Percentiles rank a stretch among this genome's conserved stretches.
Conservation (phyloP, 2,329 filamentous ascomycete species). For the Stachybotrys echinatus region DNA sequence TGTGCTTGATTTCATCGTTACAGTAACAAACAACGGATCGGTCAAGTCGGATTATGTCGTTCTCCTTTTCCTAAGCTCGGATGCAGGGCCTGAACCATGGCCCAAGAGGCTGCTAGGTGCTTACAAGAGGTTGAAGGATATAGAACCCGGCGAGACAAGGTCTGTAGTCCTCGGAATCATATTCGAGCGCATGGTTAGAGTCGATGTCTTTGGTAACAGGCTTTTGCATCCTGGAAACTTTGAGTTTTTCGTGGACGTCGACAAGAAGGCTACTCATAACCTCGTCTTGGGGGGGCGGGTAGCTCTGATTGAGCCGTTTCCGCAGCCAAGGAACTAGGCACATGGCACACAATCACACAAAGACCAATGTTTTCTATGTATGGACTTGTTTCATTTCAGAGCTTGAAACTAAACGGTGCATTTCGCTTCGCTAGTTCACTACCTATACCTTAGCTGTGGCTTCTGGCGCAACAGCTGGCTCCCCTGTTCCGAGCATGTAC, state of each 20-base stretch:
- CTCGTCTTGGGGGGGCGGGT: slow-evolving; percentile 39
- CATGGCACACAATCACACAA: too few relatives aligned
- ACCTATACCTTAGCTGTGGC: too few relatives aligned
- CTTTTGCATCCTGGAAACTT: slow-evolving; percentile 51
- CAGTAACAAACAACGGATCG: slow-evolving; percentile 40
- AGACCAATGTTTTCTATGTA: too few relatives aligned
- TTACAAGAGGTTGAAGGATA: slow-evolving; percentile 37
- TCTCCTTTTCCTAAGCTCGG: slow-evolving; percentile 42
- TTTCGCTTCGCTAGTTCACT: too few relatives aligned
- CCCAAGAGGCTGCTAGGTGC: slow-evolving; percentile 47
- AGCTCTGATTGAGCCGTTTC: not conserved
- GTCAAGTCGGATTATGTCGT: slow-evolving; percentile 45
- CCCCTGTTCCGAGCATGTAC: not conserved
- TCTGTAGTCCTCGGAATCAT: slow-evolving; percentile 26
- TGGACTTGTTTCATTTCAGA: too few relatives aligned
- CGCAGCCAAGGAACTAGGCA: not conserved
- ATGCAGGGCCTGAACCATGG: slow-evolving; percentile 40
- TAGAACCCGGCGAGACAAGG: slow-evolving; percentile 21
- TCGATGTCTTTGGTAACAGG: slow-evolving; percentile 42
- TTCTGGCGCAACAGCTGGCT: not conserved
- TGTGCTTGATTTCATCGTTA: slow-evolving; percentile 18
- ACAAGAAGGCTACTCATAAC: slow-evolving; percentile 30
- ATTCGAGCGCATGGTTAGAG: slow-evolving; percentile 43
- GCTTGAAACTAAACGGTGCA: too few relatives aligned
- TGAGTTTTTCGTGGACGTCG: slow-evolving; percentile 37